Evolutionary conservation across 768 basidiomycete species (phyloP), one percentile per base, ranked within the genome.

Genomic region (Leccinum olivaceopallidum): DNA sequence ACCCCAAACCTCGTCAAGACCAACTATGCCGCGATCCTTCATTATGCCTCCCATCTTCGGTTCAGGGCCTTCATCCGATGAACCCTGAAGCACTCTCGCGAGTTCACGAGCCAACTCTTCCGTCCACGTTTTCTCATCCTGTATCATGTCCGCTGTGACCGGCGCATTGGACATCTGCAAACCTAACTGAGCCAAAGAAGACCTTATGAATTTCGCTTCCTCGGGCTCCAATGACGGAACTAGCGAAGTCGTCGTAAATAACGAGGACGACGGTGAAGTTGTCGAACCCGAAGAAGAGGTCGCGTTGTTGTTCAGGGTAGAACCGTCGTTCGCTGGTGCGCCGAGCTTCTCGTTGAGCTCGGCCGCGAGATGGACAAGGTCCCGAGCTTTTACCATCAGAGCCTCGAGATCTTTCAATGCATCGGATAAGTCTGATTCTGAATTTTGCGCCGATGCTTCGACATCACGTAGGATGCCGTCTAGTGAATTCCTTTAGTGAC

Each of bases 1-100:
- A 28, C 92, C 92, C 95, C 95, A 98, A 0, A 90, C 90, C 74
- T 96, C 95, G 69, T 98, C 95, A 28, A 97, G 75, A 0, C 89
- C 92, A 42, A 97, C 82, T 36, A 96, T 83, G 1, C 92, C 94
- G 30, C 92, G 83, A 3, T 82, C 79, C 58, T 81, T 80, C 91
- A 95, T 92, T 67, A 95, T 80, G 1, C 92, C 89, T 1, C 76
- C 76, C 57, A 53, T 60, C 56, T 55, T 64, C 51, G 53, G 63
- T 12, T 60, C 65, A 0, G 57, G 32, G 1, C 48, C 47, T 49
- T 65, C 72, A 8, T 73, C 60, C 28, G 52, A 32, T 4, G 69
- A 67, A 3, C 84, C 83, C 59, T 83, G 86, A 6, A 99, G 79
- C 5, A 98, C 80, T 5, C 80, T 76, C 0, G 85, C 89, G 2